phyloP scores from a whole-genome alignment of 768 basidiomycete species.

The Suillus cothurnatus region DNA sequence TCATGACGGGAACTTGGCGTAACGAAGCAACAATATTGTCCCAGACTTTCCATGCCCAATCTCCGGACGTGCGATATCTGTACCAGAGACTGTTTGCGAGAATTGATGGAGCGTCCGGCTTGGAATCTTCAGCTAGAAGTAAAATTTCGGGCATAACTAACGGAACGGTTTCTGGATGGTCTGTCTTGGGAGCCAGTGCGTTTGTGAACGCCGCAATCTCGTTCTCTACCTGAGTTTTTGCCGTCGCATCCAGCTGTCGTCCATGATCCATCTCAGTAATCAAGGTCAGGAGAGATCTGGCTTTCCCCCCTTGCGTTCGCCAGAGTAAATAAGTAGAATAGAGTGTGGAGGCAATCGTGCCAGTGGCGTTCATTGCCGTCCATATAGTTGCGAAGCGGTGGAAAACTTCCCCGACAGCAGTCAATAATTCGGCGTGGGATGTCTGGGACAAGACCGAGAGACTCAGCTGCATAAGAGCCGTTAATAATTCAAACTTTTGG shows the following conservation, averaged over 20 bases:
- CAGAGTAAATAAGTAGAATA: constrained; percentile 63
- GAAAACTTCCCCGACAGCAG: constrained; percentile 70
- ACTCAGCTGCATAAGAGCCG: constrained; percentile 44
- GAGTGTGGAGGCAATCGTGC: constrained; percentile 57
- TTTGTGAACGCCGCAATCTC: constrained; percentile 65
- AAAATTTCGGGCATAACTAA: constrained; percentile 61
- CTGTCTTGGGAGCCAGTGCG: constrained; percentile 43
- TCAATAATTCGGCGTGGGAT: constrained; percentile 52
- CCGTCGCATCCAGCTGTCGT: constrained; percentile 51
- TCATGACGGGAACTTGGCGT: constrained; percentile 65
- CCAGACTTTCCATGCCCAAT: constrained; percentile 87
- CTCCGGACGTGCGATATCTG: constrained; percentile 68
- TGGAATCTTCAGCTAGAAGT: constrained; percentile 59
- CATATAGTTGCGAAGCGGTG: constrained; percentile 72
- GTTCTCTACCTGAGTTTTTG: constrained; percentile 59
- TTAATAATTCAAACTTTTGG: constrained; percentile 3
- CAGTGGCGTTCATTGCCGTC: constrained; percentile 72
- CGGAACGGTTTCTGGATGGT: constrained; percentile 38
- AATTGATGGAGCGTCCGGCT: constrained; percentile 61
- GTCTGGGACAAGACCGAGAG: constrained; percentile 56
- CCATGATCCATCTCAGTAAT: constrained; percentile 68
- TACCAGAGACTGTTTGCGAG: constrained; percentile 83
- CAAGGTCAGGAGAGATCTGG: constrained; percentile 61
- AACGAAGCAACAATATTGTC: constrained; percentile 78
- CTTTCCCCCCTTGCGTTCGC: constrained; percentile 66